Conservation (phyloP, 306 rosid species). For the Malus fusca region DNA sequence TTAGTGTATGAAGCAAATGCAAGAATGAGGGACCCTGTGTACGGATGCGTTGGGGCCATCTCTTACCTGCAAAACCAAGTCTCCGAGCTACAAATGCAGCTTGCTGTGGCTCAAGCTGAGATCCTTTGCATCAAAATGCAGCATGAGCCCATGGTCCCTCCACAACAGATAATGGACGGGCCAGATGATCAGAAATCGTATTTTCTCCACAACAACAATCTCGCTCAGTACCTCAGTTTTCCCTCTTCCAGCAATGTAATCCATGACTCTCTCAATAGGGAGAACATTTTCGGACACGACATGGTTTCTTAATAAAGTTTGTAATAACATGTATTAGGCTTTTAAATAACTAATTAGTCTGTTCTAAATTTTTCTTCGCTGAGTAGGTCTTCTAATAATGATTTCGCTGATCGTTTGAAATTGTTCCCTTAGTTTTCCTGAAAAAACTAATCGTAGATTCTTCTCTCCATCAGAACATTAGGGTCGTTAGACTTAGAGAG, state of each 20-base stretch:
- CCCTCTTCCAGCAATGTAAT: constrained; percentile 45
- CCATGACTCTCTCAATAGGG: constrained; percentile 49
- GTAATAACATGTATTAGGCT: not conserved
- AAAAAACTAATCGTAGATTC: too few species aligned
- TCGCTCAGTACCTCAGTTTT: constrained; percentile 46
- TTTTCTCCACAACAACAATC: constrained; percentile 24
- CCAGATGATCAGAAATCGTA: constrained; percentile 30
- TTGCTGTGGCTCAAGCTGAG: constrained; percentile 88
- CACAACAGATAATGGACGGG: not conserved
- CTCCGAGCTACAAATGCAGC: constrained; percentile 86
- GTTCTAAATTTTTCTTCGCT: not conserved
- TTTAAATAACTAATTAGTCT: not conserved
- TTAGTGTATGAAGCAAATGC: constrained; percentile 94
- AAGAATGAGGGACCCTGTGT: constrained; percentile 82
- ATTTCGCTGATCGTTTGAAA: too few species aligned
- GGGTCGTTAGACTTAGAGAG: not conserved
- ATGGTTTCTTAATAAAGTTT: constrained; percentile 48
- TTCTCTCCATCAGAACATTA: too few species aligned
- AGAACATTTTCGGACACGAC: constrained; percentile 52
- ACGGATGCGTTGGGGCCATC: constrained; percentile 86
- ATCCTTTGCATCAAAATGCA: constrained; percentile 82
- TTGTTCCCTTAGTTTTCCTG: too few species aligned
- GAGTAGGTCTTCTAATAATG: not conserved
- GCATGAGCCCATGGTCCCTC: constrained; percentile 38
- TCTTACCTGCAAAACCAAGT: constrained; percentile 76